phyloP scores from a whole-genome alignment of 352 stramenopile species.

The Phytophthora aleatoria region DNA sequence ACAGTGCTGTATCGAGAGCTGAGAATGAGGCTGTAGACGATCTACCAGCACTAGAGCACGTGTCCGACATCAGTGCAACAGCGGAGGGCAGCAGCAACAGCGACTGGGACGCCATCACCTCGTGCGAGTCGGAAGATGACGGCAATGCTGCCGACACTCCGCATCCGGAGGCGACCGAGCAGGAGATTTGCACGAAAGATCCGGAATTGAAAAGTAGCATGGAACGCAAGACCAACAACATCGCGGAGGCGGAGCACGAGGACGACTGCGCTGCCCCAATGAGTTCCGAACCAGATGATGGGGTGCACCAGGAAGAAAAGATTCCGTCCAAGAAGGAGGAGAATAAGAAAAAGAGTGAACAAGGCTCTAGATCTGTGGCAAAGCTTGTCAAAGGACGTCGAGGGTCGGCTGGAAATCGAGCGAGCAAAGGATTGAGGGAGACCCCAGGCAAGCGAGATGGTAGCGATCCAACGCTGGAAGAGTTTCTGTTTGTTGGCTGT shows the following conservation, averaged over 20 bases:
- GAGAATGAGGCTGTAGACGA: conserved; percentile 4
- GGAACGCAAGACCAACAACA: not conserved
- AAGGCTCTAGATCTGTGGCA: not conserved
- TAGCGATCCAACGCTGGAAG: conserved; percentile 12
- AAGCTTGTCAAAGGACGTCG: conserved; percentile 5
- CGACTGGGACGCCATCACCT: conserved; percentile 15
- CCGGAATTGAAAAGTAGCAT: not conserved
- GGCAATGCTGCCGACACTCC: not conserved
- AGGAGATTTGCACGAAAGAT: conserved; percentile 9
- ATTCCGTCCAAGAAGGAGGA: not conserved
- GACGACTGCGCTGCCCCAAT: conserved; percentile 8
- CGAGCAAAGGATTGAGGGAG: not conserved
- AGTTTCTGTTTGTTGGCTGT: conserved; percentile 30
- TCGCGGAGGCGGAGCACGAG: conserved; percentile 16
- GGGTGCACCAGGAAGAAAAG: conserved; percentile 2
- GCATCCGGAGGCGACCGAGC: not conserved
- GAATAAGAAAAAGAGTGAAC: not conserved
- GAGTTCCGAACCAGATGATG: not conserved
- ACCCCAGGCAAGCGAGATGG: not conserved
- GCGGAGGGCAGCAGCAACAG: not conserved
- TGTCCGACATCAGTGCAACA: conserved; percentile 7
- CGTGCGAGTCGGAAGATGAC: conserved; percentile 15
- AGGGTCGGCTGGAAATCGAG: not conserved
- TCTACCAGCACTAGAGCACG: conserved; percentile 21
- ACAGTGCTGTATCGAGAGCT: not conserved